These are phyloP conservation scores for Aspergillus conjunctus DNA, from an alignment of 495 filamentous ascomycete species.

Conservation along the genomic window DNA sequence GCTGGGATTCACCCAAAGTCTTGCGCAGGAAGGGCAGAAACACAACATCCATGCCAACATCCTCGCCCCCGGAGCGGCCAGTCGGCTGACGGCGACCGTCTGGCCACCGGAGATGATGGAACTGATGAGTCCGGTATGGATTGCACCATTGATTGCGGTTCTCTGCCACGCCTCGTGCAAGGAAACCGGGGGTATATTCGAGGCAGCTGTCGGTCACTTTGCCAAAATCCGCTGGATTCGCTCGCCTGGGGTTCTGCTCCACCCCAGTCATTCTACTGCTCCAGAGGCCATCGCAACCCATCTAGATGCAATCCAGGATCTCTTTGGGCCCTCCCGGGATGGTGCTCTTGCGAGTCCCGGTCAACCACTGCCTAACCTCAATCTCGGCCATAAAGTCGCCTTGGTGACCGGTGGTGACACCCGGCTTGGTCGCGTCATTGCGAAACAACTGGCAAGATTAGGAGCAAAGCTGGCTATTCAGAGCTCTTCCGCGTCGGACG, in stretches of 20 bases:
- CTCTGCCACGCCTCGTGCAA: conserved; percentile 86
- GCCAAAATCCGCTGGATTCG: conserved; percentile 96
- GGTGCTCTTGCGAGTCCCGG: conserved; percentile 56
- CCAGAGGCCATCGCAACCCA: conserved; percentile 82
- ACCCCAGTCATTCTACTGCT: conserved; percentile 84
- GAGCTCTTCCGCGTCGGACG: conserved; percentile 69
- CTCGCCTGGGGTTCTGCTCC: conserved; percentile 83
- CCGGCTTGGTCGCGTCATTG: conserved; percentile 28
- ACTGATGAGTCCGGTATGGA: conserved; percentile 89
- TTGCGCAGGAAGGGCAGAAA: conserved; percentile 95
- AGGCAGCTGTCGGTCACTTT: conserved; percentile 89
- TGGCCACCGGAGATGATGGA: conserved; percentile 94
- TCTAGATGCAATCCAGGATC: neutral
- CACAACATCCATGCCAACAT: conserved; percentile 97
- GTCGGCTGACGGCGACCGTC: conserved; percentile 94
- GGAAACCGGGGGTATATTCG: conserved; percentile 88
- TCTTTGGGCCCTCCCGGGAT: conserved; percentile 61
- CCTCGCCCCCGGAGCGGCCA: conserved; percentile 92
- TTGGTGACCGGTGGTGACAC: conserved; percentile 90
- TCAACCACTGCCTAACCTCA: conserved; percentile 83
- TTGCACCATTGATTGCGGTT: conserved; percentile 92
- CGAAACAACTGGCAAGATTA: neutral
- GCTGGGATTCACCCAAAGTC: conserved; percentile 96
- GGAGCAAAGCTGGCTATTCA: conserved; percentile 10
- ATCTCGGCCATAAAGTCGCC: conserved; percentile 68